phyloP scores from a whole-genome alignment of 2,329 filamentous ascomycete species.

The Hansfordia pulvinata region DNA sequence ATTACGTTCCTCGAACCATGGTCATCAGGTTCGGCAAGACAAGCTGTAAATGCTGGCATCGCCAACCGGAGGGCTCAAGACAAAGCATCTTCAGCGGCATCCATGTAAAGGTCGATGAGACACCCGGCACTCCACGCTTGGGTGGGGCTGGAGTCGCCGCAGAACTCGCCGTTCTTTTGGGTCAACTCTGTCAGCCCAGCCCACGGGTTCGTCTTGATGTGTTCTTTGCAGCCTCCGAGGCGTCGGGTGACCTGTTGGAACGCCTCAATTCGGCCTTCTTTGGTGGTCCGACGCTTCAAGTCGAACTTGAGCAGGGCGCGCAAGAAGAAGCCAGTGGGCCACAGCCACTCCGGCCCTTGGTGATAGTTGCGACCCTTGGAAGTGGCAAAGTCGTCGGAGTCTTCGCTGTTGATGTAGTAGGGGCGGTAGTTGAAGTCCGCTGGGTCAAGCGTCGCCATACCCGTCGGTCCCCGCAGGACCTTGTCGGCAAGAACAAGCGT shows the following conservation, averaged over 20 bases:
- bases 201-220: slow-evolving; percentile 71
- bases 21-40: too few relatives aligned
- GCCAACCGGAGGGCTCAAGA: too few relatives aligned
- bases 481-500: slow-evolving; percentile 72
- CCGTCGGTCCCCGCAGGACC: slow-evolving; percentile 69
- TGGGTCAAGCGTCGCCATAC: slow-evolving; percentile 93
- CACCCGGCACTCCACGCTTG: slow-evolving; percentile 95
- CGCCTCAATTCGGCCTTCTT: slow-evolving; percentile 63
- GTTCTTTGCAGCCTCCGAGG: slow-evolving; percentile 70
- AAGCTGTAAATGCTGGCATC: too few relatives aligned
- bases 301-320: slow-evolving; percentile 87
- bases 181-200: slow-evolving; percentile 87
- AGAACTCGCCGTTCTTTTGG: slow-evolving; percentile 74
- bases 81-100: slow-evolving; percentile 44
- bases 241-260: slow-evolving; percentile 90
- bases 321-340: slow-evolving; percentile 93
- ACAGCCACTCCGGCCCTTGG: slow-evolving; percentile 95
- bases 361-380: slow-evolving; percentile 96
- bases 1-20: too few relatives aligned
- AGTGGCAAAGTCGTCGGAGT: slow-evolving; percentile 81
- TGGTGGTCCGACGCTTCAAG: slow-evolving; percentile 49
- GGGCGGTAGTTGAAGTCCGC: slow-evolving; percentile 85
- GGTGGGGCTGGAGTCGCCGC: slow-evolving; percentile 81
- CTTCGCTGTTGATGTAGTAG: slow-evolving; percentile 90
- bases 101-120: slow-evolving; percentile 91